Evolutionary conservation across 345 rosid species (phyloP).

Genomic region (Ceriops tagal): DNA sequence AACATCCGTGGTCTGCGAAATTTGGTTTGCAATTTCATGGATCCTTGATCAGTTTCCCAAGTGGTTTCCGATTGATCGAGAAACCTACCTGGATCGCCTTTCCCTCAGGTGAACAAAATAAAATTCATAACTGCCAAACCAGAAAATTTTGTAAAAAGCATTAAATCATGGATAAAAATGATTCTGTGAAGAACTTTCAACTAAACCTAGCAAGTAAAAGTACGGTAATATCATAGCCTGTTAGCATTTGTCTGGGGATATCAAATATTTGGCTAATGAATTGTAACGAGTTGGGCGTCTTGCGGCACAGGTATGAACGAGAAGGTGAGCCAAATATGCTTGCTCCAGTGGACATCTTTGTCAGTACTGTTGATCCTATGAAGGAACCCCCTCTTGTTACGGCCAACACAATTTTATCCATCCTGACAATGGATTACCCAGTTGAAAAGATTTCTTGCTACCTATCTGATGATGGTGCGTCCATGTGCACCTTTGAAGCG

Average conservation of each 20-base stretch:
- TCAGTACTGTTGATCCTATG: conserved; percentile 97
- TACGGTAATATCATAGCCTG: background rate
- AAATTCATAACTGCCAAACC: background rate
- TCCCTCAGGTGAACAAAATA: conserved; percentile 50
- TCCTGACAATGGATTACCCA: conserved; percentile 93
- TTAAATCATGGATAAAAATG: no score
- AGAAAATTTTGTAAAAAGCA: no score
- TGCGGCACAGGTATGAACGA: conserved; percentile 54
- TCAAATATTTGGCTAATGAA: background rate
- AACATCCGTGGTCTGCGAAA: conserved; percentile 81
- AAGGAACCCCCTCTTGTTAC: conserved; percentile 99
- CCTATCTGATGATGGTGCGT: conserved; percentile 92
- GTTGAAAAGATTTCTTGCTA: conserved; percentile 94
- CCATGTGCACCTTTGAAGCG: conserved; percentile 92
- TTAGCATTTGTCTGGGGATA: conserved; percentile 1
- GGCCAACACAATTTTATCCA: conserved; percentile 80
- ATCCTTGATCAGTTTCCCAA: conserved; percentile 98
- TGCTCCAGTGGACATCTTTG: conserved; percentile 80
- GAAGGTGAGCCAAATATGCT: conserved; percentile 93
- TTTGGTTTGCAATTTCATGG: conserved; percentile 97
- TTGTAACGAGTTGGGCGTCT: no score
- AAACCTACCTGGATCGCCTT: conserved; percentile 89
- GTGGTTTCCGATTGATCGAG: conserved; percentile 90
- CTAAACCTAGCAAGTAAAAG: background rate
- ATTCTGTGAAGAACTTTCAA: no score